These are phyloP conservation scores for Aspergillus ochraceus DNA, from an alignment of 2,329 filamentous ascomycete species.

Conservation along the genomic window DNA sequence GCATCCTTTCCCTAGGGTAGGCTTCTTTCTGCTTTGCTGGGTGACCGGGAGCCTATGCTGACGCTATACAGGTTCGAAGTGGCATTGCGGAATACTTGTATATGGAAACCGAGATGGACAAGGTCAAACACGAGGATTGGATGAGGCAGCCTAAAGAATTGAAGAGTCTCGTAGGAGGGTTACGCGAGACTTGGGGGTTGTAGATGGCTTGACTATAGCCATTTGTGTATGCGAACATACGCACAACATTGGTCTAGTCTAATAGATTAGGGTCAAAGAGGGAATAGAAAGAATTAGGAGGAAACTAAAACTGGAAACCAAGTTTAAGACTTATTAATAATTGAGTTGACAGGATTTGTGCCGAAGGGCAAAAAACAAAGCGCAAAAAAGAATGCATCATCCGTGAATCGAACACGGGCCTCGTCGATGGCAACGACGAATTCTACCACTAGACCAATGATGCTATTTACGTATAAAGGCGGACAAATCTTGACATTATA, in stretches of 20 bases:
- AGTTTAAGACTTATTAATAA: background rate
- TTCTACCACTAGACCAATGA: slow-evolving; percentile 49
- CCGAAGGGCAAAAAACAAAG: slow-evolving; percentile 2
- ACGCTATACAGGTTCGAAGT: slow-evolving; percentile 33
- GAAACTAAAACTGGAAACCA: background rate
- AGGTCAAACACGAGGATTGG: slow-evolving; percentile 38
- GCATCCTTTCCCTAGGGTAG: slow-evolving; percentile 79
- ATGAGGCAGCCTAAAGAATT: slow-evolving; percentile 33
- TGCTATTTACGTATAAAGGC: slow-evolving; percentile 22
- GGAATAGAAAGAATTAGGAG: background rate
- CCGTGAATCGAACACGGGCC: slow-evolving; percentile 50
- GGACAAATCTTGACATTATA: background rate
- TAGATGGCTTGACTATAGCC: background rate
- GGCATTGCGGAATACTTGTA: slow-evolving; percentile 38
- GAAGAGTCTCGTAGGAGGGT: slow-evolving; percentile 33
- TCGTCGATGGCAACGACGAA: slow-evolving; percentile 49
- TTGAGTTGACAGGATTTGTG: background rate
- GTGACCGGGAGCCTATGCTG: background rate
- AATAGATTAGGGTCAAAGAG: no score
- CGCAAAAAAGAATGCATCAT: slow-evolving; percentile 37
- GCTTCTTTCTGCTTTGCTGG: no score
- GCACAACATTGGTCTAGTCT: no score
- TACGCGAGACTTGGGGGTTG: slow-evolving; percentile 19
- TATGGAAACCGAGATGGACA: slow-evolving; percentile 31
- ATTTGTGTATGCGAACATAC: no score